Percentiles rank a stretch among this genome's conserved stretches.
phyloP scores from a whole-genome alignment of 768 basidiomycete genomes.

The Tylopilus vinaceipallidus region DNA sequence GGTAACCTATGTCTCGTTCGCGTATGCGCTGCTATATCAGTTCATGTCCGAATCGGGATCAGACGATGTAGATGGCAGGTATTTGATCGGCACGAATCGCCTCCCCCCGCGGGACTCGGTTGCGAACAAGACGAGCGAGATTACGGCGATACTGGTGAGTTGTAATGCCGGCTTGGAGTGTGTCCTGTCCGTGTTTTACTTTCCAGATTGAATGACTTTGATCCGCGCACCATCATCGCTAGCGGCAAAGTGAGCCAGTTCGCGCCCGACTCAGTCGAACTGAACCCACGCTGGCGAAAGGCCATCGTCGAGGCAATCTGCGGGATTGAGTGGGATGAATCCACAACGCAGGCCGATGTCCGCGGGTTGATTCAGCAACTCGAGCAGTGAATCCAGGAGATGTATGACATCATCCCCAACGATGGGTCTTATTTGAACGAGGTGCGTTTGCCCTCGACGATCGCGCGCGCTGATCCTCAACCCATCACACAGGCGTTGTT shows the following conservation, averaged over 20 bases:
- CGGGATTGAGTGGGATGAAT: conserved; percentile 20
- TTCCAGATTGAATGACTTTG: no score
- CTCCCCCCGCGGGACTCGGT: conserved; percentile 30
- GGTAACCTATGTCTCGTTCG: conserved; percentile 23
- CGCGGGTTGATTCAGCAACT: conserved; percentile 8
- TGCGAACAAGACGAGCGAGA: conserved; percentile 19
- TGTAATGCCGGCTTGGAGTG: neutral
- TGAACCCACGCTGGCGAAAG: conserved; percentile 47
- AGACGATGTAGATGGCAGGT: conserved; percentile 14
- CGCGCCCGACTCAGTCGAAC: conserved; percentile 38
- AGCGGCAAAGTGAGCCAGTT: conserved; percentile 38
- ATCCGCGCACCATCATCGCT: conserved; percentile 13
- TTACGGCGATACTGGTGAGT: conserved; percentile 19
- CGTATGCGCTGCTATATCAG: conserved; percentile 23
- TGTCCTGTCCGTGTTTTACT: neutral
- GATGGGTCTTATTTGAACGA: conserved; percentile 42
- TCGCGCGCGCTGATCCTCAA: neutral
- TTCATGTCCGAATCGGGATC: conserved; percentile 1
- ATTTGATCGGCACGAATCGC: conserved; percentile 32
- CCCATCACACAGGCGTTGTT: conserved; percentile 22
- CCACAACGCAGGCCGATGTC: conserved; percentile 6
- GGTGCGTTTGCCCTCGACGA: conserved; percentile 15
- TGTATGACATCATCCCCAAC: conserved; percentile 1
- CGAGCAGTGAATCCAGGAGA: conserved; percentile 1
- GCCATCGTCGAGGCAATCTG: conserved; percentile 24